Base-by-base conservation (phyloP, 495 filamentous ascomycete genomes). In the Poronia punctata region DNA sequence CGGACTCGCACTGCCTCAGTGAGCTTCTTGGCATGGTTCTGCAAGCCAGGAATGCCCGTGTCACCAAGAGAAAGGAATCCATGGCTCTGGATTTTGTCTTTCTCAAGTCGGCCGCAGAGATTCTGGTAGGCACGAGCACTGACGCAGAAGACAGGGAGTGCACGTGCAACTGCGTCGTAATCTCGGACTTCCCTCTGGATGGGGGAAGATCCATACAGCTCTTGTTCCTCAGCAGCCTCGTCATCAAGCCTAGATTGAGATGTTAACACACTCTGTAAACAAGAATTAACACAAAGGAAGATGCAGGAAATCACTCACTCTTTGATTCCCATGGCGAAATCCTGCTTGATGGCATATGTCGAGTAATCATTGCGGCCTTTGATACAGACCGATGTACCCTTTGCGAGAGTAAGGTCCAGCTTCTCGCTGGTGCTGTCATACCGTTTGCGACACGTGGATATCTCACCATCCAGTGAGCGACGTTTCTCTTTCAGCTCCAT, bases 61-160 rank as follows among this genome's bases (percentile, higher is more conserved):
- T 59, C 61, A 6, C 61, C 46, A 14, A 41, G 5, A 12, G 45
- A 53, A 25, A 36, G 25, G 40, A 60, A 66, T 4, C 61, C 61
- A 23, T 76, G 67, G 21, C 27, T 47, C 32, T 48, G 22, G 59
- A 72, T 44, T n/a, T 56, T 38, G 20, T 62, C 60, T 16, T 52
- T 53, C 20, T 60, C 50, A 5, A 82, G 47, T 4, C 75, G 70
- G 11, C 76, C 77, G 25, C 60, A 61, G 10, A 84, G 53, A 33
- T 78, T 76, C 43, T 82, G 76, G 35, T 81, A 84, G 0, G 70
- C 79, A 17, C 72, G 59, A 31, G 70, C 73, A 33, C 71, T 75
- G 7, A 81, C 76, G 44, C 79, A 83, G 49, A 83, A 85, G 1
- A 84, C 77, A 0, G 76, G 74, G 5, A 84, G 60, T 3, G 59